Percentiles rank a stretch among this genome's conserved stretches.
phyloP scores from a whole-genome alignment of 352 stramenopile genomes.

The Phytophthora niederhauseri region DNA sequence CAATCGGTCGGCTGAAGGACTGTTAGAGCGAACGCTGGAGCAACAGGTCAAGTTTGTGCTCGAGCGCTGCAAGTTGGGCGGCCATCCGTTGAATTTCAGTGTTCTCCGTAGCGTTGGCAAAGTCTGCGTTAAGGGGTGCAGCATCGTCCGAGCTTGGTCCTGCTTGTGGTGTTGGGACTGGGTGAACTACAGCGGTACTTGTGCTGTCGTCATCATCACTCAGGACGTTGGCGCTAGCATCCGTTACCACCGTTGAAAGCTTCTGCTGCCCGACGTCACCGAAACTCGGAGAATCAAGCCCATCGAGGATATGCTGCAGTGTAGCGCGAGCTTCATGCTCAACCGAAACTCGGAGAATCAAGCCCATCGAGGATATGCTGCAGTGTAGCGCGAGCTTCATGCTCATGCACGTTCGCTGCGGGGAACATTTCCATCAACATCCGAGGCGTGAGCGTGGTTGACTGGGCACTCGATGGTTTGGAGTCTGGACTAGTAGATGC shows the following conservation, averaged over 20 bases:
- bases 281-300: conserved; percentile 7
- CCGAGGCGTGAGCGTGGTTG: conserved; percentile 15
- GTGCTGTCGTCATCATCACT: conserved; percentile 6
- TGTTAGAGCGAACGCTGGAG: conserved; percentile 9
- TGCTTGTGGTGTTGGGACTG: conserved; percentile 2
- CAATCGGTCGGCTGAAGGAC: not conserved
- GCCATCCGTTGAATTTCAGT: conserved; percentile 21
- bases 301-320: conserved; percentile 33
- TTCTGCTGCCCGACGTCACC: not conserved
- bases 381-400: conserved; percentile 32
- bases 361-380: conserved; percentile 29
- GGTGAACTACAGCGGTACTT: conserved; percentile 3
- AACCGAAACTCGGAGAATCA: too few species aligned
- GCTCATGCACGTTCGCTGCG: conserved; percentile 23
- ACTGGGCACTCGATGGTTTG: not conserved
- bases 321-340: conserved; percentile 31
- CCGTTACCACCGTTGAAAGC: not conserved
- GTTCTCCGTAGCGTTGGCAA: not conserved
- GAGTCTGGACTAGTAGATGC: not conserved
- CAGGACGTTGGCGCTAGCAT: not conserved
- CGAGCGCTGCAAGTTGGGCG: conserved; percentile 15
- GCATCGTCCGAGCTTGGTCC: conserved; percentile 8
- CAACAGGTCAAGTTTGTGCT: conserved; percentile 35
- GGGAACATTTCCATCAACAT: conserved; percentile 31
- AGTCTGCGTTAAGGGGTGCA: not conserved